These are phyloP conservation scores for Hypoxylon sp. DNA, from an alignment of 2,329 filamentous ascomycete genomes.

Conservation along the genomic window DNA sequence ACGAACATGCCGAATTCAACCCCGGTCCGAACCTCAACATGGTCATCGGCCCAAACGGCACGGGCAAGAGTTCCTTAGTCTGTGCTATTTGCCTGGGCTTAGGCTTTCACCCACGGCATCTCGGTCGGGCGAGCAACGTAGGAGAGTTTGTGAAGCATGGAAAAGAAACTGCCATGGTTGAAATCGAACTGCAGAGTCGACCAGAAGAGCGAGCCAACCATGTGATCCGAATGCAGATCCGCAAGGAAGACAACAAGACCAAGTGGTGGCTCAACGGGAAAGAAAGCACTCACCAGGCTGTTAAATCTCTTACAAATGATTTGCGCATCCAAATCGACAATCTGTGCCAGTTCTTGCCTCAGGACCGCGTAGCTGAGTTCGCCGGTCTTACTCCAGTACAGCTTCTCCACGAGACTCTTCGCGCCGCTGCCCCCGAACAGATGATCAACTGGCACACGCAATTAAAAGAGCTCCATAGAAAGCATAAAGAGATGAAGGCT, in stretches of 20 bases:
- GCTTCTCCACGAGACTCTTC: conserved; percentile 85
- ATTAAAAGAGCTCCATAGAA: conserved; percentile 76
- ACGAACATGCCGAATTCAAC: conserved; percentile 89
- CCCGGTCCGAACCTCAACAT: conserved; percentile 96
- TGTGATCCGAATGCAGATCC: conserved; percentile 80
- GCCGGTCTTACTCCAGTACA: conserved; percentile 85
- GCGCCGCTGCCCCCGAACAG: conserved; percentile 84
- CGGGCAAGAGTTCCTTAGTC: conserved; percentile 96
- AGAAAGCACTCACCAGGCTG: conserved; percentile 69
- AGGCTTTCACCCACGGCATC: conserved; percentile 82
- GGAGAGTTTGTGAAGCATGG: conserved; percentile 96
- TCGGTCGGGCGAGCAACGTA: conserved; percentile 86
- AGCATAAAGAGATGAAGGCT: conserved; percentile 74
- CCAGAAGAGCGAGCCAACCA: conserved; percentile 73
- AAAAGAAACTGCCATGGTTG: conserved; percentile 79
- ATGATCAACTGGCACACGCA: conserved; percentile 83
- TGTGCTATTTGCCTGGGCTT: conserved; percentile 96
- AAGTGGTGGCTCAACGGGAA: conserved; percentile 83
- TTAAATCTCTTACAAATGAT: conserved; percentile 75
- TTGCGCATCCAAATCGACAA: conserved; percentile 97
- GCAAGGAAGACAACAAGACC: conserved; percentile 82
- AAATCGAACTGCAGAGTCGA: conserved; percentile 86
- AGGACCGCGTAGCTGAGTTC: conserved; percentile 96
- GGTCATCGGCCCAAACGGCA: conserved; percentile 99
- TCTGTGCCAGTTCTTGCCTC: conserved; percentile 94